A percentile compares a stretch with the other conserved stretches of the same genome.
These are phyloP conservation scores for Batkoa obscura DNA, from an alignment of 371 early-diverging fungal species.

Conservation along the genomic window DNA sequence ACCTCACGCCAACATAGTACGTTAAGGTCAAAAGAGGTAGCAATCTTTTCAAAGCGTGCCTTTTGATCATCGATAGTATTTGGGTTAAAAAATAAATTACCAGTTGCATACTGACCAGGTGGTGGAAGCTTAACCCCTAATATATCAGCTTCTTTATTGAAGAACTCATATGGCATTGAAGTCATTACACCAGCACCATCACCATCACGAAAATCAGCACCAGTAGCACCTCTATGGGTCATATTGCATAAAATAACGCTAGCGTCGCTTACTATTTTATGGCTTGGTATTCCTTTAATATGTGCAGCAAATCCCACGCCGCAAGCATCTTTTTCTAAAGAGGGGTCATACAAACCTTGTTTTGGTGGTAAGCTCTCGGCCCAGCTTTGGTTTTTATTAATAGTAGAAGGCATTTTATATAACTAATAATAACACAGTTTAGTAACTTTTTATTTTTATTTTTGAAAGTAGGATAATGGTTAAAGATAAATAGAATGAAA, in stretches of 20 bases:
- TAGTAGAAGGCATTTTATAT: no score
- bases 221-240: constrained; percentile 87
- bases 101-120: constrained; percentile 76
- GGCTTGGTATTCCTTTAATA: constrained; percentile 66
- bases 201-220: constrained; percentile 75
- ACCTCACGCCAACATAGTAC: constrained; percentile 84
- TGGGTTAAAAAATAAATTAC: constrained; percentile 75
- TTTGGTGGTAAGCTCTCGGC: constrained; percentile 61
- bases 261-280: constrained; percentile 77
- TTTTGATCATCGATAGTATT: constrained; percentile 38
- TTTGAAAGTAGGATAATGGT: no score
- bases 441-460: no score
- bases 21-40: constrained; percentile 38
- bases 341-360: constrained; percentile 81
- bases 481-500: no score
- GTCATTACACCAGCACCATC: constrained; percentile 88
- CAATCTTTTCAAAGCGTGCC: constrained; percentile 52
- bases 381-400: constrained; percentile 22
- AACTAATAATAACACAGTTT: no score
- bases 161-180: constrained; percentile 75
- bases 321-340: constrained; percentile 81
- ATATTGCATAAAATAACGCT: constrained; percentile 81
- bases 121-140: constrained; percentile 43
- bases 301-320: constrained; percentile 94
- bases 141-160: constrained; percentile 19